Conservation (phyloP, 2,329 filamentous ascomycete species). For the Rhynchosporium agropyri region DNA sequence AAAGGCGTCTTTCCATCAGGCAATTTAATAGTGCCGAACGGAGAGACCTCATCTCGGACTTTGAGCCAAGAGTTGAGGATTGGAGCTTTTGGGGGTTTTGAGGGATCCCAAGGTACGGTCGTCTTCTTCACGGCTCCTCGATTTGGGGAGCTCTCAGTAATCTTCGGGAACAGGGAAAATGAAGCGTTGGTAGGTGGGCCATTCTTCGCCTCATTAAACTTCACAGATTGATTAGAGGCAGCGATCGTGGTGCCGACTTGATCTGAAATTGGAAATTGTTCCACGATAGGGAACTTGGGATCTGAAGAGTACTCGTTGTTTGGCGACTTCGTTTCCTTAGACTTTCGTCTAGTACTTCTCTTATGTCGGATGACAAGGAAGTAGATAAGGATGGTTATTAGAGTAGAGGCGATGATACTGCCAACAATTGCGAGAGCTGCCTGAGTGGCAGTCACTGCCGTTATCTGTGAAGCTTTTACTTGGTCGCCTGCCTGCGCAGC, state of each 20-base stretch:
- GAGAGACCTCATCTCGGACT: conserved; percentile 34
- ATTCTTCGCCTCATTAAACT: conserved; percentile 5
- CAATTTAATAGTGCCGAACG: conserved; percentile 35
- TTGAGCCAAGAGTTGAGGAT: conserved; percentile 35
- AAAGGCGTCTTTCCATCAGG: conserved; percentile 27
- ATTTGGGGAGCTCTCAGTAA: not conserved
- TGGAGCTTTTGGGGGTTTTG: conserved; percentile 35
- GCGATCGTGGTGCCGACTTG: conserved; percentile 29
- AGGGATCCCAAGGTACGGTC: conserved; percentile 36
- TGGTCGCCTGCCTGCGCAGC: conserved; percentile 30
- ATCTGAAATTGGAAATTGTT: conserved; percentile 29
- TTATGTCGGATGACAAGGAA: conserved; percentile 44
- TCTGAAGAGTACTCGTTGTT: conserved; percentile 27
- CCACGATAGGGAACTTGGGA: conserved; percentile 31
- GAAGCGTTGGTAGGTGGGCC: conserved; percentile 3
- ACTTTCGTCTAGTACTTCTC: conserved; percentile 27
- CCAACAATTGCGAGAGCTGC: conserved; percentile 48
- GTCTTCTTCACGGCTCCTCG: conserved; percentile 33
- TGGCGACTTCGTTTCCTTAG: conserved; percentile 19
- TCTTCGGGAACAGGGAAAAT: not conserved
- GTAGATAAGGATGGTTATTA: conserved; percentile 46
- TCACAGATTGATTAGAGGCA: conserved; percentile 24
- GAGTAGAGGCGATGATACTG: conserved; percentile 47
- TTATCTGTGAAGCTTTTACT: conserved; percentile 41
- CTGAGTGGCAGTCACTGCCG: conserved; percentile 48